These are phyloP conservation scores for Saitozyma sp. DNA, from an alignment of 768 basidiomycete species.

Conservation along the genomic window DNA sequence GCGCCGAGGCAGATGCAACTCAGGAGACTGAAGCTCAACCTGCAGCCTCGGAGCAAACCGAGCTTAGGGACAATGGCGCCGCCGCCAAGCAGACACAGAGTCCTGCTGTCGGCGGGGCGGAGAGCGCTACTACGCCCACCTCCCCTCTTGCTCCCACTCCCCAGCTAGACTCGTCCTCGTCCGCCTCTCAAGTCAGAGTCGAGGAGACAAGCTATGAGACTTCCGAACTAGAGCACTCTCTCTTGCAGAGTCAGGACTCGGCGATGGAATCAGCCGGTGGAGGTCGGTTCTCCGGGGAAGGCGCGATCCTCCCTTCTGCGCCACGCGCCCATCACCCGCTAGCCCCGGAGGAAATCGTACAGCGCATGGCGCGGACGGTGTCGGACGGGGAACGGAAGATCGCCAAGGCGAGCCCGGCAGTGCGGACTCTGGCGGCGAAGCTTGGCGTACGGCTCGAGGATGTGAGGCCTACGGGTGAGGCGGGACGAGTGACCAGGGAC, in stretches of 20 bases:
- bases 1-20: not conserved
- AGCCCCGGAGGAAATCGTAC: not conserved
- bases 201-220: no score
- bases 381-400: slow-evolving; percentile 8
- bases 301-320: slow-evolving; percentile 20
- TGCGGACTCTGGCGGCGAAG: slow-evolving; percentile 36
- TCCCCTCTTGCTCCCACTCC: no score
- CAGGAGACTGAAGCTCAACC: slow-evolving; percentile 8
- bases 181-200: no score
- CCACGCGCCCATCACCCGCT: not conserved
- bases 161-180: no score
- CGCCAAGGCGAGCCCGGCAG: slow-evolving; percentile 37
- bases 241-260: slow-evolving; percentile 7
- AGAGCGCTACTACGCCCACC: no score
- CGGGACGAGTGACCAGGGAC: slow-evolving; percentile 31
- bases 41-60: not conserved
- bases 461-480: slow-evolving; percentile 30
- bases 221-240: not conserved
- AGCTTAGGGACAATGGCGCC: no score
- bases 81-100: no score
- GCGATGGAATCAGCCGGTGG: slow-evolving; percentile 21
- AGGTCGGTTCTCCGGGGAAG: slow-evolving; percentile 35
- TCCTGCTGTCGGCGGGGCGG: no score
- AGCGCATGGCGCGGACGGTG: not conserved
- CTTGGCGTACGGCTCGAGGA: slow-evolving; percentile 26